phyloP scores from a whole-genome alignment of 1,139 yeast genomes.

The Kodamaea suecica region DNA sequence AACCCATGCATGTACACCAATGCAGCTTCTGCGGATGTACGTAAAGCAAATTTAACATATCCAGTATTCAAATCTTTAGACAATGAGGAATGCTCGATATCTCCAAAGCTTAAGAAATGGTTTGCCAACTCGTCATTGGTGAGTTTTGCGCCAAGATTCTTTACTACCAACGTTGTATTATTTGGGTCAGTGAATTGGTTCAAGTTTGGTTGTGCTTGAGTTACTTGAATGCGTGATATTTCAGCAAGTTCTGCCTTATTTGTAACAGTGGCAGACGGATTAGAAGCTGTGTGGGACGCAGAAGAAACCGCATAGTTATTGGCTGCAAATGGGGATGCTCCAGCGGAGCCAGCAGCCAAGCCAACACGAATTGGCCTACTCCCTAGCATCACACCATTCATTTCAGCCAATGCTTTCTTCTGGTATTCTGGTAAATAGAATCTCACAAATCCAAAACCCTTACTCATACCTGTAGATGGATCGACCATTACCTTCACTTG shows the following conservation, averaged over 20 bases:
- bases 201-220: constrained; percentile 36
- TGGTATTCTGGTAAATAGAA: constrained; percentile 71
- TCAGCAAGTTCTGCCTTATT: constrained; percentile 8
- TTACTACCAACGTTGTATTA: constrained; percentile 31
- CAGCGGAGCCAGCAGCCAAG: constrained; percentile 26
- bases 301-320: constrained; percentile 6
- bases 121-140: constrained; percentile 29
- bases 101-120: constrained; percentile 36
- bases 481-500: constrained; percentile 88
- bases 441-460: constrained; percentile 92
- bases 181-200: constrained; percentile 34
- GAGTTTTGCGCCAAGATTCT: constrained; percentile 29
- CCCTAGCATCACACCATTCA: constrained; percentile 77
- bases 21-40: constrained; percentile 40
- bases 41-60: constrained; percentile 24
- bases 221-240: constrained; percentile 15
- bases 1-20: constrained; percentile 32
- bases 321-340: constrained; percentile 8
- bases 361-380: constrained; percentile 73
- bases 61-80: constrained; percentile 24
- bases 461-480: constrained; percentile 67
- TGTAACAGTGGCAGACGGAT: constrained; percentile 2
- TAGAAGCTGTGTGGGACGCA: constrained; percentile 1
- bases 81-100: constrained; percentile 25
- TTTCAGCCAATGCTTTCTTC: constrained; percentile 69